These are phyloP conservation scores for Wickerhamiella azyma DNA, from an alignment of 805 yeast genomes.

Conservation along the genomic window DNA sequence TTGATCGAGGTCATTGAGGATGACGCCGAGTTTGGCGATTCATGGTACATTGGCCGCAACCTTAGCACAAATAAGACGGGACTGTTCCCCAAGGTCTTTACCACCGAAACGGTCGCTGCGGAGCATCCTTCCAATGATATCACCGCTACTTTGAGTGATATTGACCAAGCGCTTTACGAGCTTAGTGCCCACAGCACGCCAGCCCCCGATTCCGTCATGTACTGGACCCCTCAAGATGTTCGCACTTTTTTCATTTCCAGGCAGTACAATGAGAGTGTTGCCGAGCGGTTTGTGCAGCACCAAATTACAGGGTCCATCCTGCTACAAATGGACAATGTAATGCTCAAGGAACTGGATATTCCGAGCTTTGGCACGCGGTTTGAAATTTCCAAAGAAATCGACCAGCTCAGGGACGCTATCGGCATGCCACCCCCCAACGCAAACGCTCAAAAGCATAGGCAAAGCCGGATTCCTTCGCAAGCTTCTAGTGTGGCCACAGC, in stretches of 20 bases:
- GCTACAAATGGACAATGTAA: slow-evolving; percentile 70
- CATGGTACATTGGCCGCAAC: slow-evolving; percentile 75
- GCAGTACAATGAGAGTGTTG: slow-evolving; percentile 63
- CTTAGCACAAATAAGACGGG: slow-evolving; percentile 64
- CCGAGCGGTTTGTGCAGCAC: slow-evolving; percentile 71
- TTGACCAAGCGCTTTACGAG: slow-evolving; percentile 29
- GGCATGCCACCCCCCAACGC: neutral
- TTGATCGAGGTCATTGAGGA: slow-evolving; percentile 79
- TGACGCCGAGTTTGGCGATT: slow-evolving; percentile 87
- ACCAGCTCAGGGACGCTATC: slow-evolving; percentile 31
- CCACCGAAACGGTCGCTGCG: slow-evolving; percentile 25
- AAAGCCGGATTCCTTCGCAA: neutral
- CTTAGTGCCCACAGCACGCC: slow-evolving; percentile 16
- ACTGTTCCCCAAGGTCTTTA: slow-evolving; percentile 79
- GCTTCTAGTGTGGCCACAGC: neutral
- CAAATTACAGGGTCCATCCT: slow-evolving; percentile 80
- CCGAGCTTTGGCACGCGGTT: slow-evolving; percentile 89
- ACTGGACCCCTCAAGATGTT: slow-evolving; percentile 84
- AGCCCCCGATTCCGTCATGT: slow-evolving; percentile 17
- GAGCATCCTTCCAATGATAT: slow-evolving; percentile 20
- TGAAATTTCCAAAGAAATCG: slow-evolving; percentile 82
- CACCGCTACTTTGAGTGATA: slow-evolving; percentile 34
- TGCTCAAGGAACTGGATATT: slow-evolving; percentile 83
- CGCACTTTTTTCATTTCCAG: slow-evolving; percentile 55
- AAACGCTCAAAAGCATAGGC: neutral